phyloP scores from a whole-genome alignment of 2,329 filamentous ascomycete species.

The Colletotrichum cuscutae region DNA sequence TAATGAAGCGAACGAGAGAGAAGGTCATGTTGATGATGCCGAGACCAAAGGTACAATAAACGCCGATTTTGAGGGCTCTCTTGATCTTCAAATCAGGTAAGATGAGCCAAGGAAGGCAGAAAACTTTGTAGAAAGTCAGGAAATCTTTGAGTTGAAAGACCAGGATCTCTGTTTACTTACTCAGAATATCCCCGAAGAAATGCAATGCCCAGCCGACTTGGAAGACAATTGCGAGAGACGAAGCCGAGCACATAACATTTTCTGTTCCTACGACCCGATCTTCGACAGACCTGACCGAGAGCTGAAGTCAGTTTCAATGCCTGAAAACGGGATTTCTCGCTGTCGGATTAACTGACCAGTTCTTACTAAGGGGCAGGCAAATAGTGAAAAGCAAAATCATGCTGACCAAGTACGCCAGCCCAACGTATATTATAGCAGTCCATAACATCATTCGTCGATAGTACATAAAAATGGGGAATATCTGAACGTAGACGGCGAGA shows the following conservation, averaged over 20 bases:
- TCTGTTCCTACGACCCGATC: constrained; percentile 11
- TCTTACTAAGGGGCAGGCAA: constrained; percentile 24
- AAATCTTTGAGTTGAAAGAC: neutral
- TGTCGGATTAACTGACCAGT: constrained; percentile 1
- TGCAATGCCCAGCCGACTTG: constrained; percentile 30
- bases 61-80: constrained; percentile 17
- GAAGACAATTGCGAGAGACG: constrained; percentile 18
- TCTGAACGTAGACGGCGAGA: constrained; percentile 24
- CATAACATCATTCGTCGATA: constrained; percentile 25
- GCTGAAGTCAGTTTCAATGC: neutral
- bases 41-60: constrained; percentile 28
- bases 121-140: neutral
- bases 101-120: constrained; percentile 20
- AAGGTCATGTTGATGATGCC: constrained; percentile 33
- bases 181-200: constrained; percentile 24
- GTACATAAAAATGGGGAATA: constrained; percentile 30
- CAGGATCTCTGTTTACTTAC: neutral
- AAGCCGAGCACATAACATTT: constrained; percentile 25
- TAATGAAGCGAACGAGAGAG: constrained; percentile 28
- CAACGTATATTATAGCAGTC: constrained; percentile 15
- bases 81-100: constrained; percentile 27
- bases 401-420: constrained; percentile 21
- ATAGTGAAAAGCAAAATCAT: constrained; percentile 25
- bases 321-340: neutral
- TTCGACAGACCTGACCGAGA: neutral